These are phyloP conservation scores for Alternaria triticimaculans DNA, from an alignment of 2,329 filamentous ascomycete genomes.

Conservation along the genomic window DNA sequence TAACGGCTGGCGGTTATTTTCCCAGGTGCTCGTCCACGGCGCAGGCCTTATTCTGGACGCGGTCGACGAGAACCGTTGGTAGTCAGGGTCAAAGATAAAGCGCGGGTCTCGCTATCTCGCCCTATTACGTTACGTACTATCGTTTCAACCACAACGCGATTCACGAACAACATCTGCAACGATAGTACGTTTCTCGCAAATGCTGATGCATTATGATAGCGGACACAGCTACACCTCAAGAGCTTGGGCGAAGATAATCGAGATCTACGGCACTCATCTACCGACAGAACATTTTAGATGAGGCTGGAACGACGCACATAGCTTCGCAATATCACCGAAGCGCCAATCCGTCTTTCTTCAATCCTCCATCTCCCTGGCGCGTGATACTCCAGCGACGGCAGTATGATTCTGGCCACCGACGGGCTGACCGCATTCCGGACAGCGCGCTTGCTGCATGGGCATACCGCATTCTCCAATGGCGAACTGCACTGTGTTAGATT, in stretches of 20 bases:
- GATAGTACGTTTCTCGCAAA: background rate
- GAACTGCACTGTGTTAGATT: constrained; percentile 46
- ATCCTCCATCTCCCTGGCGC: constrained; percentile 58
- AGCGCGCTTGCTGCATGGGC: constrained; percentile 67
- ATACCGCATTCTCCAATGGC: constrained; percentile 71
- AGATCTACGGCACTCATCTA: background rate
- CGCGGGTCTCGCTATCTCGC: background rate
- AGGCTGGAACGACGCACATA: background rate
- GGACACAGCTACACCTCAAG: background rate
- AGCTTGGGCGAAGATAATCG: background rate
- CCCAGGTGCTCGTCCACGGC: background rate
- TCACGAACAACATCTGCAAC: background rate
- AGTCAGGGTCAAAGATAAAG: background rate
- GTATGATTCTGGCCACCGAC: constrained; percentile 64
- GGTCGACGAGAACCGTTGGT: background rate
- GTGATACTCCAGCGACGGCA: constrained; percentile 59
- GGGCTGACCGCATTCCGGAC: constrained; percentile 66
- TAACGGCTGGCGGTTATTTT: background rate
- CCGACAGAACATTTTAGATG: background rate
- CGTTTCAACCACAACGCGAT: background rate
- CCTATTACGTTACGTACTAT: background rate
- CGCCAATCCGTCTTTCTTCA: background rate
- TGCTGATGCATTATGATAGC: background rate
- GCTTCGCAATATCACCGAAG: background rate
- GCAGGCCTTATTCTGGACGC: background rate